phyloP scores from a whole-genome alignment of 371 early-diverging fungal species.

The Apophysomyces trapeziformis region DNA sequence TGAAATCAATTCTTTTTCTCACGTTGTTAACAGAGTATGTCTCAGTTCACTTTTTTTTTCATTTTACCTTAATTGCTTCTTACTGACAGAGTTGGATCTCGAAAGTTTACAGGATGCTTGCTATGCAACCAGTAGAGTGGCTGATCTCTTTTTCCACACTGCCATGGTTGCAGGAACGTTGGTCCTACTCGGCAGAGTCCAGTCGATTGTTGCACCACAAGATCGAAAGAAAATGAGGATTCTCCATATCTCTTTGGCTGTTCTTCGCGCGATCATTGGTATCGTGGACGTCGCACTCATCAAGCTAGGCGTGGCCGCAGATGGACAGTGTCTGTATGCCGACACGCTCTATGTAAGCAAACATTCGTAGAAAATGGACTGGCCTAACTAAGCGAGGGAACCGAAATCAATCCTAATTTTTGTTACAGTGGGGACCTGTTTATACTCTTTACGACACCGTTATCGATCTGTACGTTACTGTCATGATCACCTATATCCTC shows the following conservation, averaged over 20 bases:
- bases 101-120: conserved; percentile 19
- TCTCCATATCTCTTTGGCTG: conserved; percentile 17
- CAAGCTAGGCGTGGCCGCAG: conserved; percentile 5
- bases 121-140: conserved; percentile 20
- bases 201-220: conserved; percentile 32
- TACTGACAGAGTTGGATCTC: not conserved
- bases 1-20: conserved; percentile 16
- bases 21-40: conserved; percentile 13
- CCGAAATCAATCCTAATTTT: not conserved
- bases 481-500: conserved; percentile 35
- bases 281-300: conserved; percentile 34
- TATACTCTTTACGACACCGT: conserved; percentile 46
- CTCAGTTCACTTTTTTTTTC: not conserved
- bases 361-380: too few relatives aligned
- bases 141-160: conserved; percentile 43
- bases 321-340: conserved; percentile 33
- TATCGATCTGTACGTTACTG: conserved; percentile 46
- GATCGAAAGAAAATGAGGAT: conserved; percentile 16
- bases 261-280: conserved; percentile 30
- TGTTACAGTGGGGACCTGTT: conserved; percentile 43
- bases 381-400: too few relatives aligned
- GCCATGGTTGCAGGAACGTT: conserved; percentile 40
- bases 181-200: conserved; percentile 37
- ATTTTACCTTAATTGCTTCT: not conserved
- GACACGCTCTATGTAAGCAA: conserved; percentile 39